Evolutionary conservation across 345 rosid species (phyloP).

Genomic region (Mercurialis annua): DNA sequence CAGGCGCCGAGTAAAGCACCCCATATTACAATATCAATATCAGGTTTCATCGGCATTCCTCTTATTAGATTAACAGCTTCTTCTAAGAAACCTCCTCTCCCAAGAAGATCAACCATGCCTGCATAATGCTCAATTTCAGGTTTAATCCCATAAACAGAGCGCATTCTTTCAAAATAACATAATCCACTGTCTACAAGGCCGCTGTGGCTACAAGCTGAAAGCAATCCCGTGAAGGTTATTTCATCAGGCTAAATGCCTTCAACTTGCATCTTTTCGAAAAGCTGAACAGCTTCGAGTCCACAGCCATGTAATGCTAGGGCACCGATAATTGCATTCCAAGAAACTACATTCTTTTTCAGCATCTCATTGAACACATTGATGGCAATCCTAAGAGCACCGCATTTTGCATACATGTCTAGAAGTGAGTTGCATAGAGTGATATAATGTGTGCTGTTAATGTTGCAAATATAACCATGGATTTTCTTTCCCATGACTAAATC

Average conservation of each 20-base stretch:
- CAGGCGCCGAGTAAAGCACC: conserved; percentile 17
- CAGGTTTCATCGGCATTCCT: conserved; percentile 19
- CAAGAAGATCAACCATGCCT: conserved; percentile 51
- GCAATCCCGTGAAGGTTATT: conserved; percentile 44
- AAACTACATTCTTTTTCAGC: conserved; percentile 44
- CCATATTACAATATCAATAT: conserved; percentile 20
- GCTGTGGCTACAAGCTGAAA: conserved; percentile 47
- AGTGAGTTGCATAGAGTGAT: conserved; percentile 19
- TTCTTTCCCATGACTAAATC: conserved; percentile 13
- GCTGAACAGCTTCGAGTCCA: conserved; percentile 41
- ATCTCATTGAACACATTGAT: conserved; percentile 32
- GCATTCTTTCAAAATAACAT: conserved; percentile 39
- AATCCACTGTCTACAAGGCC: conserved; percentile 45
- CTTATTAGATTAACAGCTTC: conserved; percentile 31
- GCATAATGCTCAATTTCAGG: conserved; percentile 57
- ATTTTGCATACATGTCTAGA: conserved; percentile 54
- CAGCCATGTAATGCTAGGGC: conserved; percentile 53
- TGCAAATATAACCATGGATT: conserved; percentile 15
- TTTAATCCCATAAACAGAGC: conserved; percentile 30
- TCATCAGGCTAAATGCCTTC: conserved; percentile 28
- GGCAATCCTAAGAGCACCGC: conserved; percentile 39
- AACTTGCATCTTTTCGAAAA: conserved; percentile 42
- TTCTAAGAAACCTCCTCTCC: conserved; percentile 39
- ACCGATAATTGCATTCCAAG: conserved; percentile 58
- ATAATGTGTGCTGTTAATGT: conserved; percentile 2